Conservation (phyloP, 176 grass and related monocot genomes). For the Bromus sterilis region DNA sequence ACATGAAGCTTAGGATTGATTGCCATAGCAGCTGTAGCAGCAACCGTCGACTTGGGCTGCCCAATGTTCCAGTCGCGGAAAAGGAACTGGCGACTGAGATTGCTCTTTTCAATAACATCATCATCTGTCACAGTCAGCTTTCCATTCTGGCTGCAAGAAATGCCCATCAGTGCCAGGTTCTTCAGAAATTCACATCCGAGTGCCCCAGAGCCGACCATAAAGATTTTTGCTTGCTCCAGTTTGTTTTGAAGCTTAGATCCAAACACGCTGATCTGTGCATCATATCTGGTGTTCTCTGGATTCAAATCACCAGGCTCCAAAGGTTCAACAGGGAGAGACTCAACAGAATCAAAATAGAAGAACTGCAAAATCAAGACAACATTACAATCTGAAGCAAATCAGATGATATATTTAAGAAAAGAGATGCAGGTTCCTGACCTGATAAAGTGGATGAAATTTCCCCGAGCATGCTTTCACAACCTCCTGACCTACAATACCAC, state of each 20-base stretch:
- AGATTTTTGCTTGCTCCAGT: constrained; percentile 75
- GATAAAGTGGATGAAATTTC: constrained; percentile 92
- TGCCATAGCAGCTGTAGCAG: constrained; percentile 66
- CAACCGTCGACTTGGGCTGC: constrained; percentile 83
- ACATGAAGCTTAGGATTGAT: constrained; percentile 77
- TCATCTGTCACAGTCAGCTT: constrained; percentile 83
- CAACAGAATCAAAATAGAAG: constrained; percentile 92
- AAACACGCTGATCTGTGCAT: constrained; percentile 86
- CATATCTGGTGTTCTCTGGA: constrained; percentile 57
- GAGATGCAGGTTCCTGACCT: constrained; percentile 29
- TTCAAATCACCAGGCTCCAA: constrained; percentile 59
- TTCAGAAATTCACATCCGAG: constrained; percentile 90
- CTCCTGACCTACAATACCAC: constrained; percentile 88
- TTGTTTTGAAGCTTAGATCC: constrained; percentile 72
- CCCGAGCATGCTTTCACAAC: constrained; percentile 90
- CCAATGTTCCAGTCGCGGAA: constrained; percentile 94
- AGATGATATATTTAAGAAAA: background rate
- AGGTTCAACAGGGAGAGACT: constrained; percentile 75
- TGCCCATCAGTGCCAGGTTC: constrained; percentile 79
- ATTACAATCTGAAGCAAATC: background rate
- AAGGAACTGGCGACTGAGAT: constrained; percentile 95
- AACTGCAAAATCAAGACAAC: constrained; percentile 49
- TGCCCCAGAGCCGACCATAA: constrained; percentile 81
- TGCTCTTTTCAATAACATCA: constrained; percentile 90
- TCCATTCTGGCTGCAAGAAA: constrained; percentile 60